phyloP scores from a whole-genome alignment of 768 basidiomycete genomes.

The Boletus huronensis region DNA sequence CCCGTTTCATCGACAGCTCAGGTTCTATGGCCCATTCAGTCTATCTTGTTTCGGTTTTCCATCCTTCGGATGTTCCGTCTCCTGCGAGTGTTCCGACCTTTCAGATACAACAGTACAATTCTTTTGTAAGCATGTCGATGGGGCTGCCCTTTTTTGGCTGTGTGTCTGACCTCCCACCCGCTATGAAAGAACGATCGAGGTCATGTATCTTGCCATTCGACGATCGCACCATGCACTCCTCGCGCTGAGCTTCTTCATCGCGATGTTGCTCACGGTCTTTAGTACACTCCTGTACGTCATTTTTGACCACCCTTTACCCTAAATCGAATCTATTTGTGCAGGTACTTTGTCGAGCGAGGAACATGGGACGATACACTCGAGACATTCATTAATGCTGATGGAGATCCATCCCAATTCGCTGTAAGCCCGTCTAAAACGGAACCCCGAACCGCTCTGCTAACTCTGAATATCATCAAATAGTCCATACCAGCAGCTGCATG shows the following conservation, averaged over 20 bases:
- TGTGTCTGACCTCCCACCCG: background rate
- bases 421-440: conserved; percentile 36
- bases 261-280: conserved; percentile 84
- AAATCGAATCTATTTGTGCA: conserved; percentile 20
- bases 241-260: conserved; percentile 84
- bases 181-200: conserved; percentile 69
- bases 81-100: conserved; percentile 84
- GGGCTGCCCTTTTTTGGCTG: background rate
- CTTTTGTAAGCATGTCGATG: conserved; percentile 56
- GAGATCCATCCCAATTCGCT: conserved; percentile 76
- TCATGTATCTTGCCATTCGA: conserved; percentile 87
- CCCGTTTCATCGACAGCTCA: background rate
- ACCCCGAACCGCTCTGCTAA: background rate
- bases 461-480: conserved; percentile 25
- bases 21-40: conserved; percentile 38
- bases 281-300: conserved; percentile 71
- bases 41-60: conserved; percentile 85
- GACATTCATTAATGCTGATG: conserved; percentile 81
- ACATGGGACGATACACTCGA: conserved; percentile 82
- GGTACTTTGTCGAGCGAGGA: conserved; percentile 88
- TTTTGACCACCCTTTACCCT: background rate
- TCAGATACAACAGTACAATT: conserved; percentile 79
- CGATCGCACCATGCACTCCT: conserved; percentile 84
- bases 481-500: conserved; percentile 76
- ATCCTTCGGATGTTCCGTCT: conserved; percentile 89